Percentiles rank a stretch among this genome's conserved stretches.
Evolutionary conservation across 495 filamentous ascomycete genomes (phyloP).

Genomic region (Penicillium dipodomyicola): DNA sequence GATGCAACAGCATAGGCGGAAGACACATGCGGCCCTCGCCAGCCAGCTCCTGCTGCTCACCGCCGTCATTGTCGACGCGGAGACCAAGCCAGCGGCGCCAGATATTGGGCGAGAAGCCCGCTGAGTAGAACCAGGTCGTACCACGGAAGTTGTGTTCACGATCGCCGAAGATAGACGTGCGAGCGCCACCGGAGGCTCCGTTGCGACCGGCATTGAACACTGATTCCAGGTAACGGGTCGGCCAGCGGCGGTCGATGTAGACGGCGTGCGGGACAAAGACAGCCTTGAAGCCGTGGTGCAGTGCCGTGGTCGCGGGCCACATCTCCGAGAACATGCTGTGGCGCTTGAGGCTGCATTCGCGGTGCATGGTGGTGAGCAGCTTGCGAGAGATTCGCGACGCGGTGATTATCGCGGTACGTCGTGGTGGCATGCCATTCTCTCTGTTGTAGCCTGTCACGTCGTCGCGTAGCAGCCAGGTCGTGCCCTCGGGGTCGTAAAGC

Average conservation of each 20-base stretch:
- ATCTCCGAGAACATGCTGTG: slow-evolving; percentile 95
- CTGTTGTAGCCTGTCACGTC: slow-evolving; percentile 90
- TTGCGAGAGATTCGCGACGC: slow-evolving; percentile 77
- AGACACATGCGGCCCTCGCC: slow-evolving; percentile 92
- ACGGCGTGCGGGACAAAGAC: slow-evolving; percentile 91
- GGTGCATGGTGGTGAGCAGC: slow-evolving; percentile 84
- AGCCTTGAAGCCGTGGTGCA: slow-evolving; percentile 94
- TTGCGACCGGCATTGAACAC: slow-evolving; percentile 85
- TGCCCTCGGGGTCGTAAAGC: slow-evolving; percentile 85
- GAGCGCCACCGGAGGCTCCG: slow-evolving; percentile 70
- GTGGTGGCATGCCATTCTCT: slow-evolving; percentile 64
- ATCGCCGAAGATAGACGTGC: slow-evolving; percentile 76
- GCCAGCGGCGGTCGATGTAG: slow-evolving; percentile 90
- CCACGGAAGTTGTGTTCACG: slow-evolving; percentile 87
- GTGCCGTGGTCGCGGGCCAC: slow-evolving; percentile 81
- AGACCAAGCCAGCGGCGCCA: slow-evolving; percentile 87
- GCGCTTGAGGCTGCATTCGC: slow-evolving; percentile 72
- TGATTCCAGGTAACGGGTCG: slow-evolving; percentile 69
- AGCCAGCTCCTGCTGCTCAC: slow-evolving; percentile 74
- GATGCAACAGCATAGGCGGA: slow-evolving; percentile 88
- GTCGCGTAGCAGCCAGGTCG: slow-evolving; percentile 80
- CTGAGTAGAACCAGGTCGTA: slow-evolving; percentile 93
- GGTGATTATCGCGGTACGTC: slow-evolving; percentile 85
- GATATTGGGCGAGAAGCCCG: slow-evolving; percentile 76
- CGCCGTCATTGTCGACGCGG: slow-evolving; percentile 79